Percentiles rank a stretch among this genome's conserved stretches.
phyloP scores from a whole-genome alignment of 2,329 filamentous ascomycete species.

The Pseudogymnoascus sp. region DNA sequence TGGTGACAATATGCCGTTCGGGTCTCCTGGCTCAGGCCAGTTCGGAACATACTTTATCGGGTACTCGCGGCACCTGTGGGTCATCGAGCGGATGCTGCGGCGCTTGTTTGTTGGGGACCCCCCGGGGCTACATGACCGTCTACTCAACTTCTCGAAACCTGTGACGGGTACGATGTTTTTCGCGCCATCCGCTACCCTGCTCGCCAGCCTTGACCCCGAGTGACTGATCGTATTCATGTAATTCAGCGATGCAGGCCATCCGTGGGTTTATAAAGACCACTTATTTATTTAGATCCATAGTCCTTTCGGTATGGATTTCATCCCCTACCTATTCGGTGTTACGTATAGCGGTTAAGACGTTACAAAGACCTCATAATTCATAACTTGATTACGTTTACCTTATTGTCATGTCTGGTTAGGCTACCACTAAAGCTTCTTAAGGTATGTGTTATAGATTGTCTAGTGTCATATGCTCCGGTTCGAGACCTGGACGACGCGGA shows the following conservation, averaged over 20 bases:
- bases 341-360: too few species aligned
- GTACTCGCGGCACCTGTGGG: conserved; percentile 44
- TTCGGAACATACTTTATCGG: conserved; percentile 53
- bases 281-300: too few species aligned
- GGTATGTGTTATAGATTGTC: too few species aligned
- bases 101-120: conserved; percentile 49
- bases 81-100: conserved; percentile 49
- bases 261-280: too few species aligned
- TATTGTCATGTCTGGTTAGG: too few species aligned
- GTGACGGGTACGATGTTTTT: conserved; percentile 47
- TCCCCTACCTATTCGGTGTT: too few species aligned
- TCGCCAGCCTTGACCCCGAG: conserved; percentile 20
- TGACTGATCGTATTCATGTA: background rate
- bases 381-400: too few species aligned
- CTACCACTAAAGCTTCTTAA: too few species aligned
- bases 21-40: conserved; percentile 39
- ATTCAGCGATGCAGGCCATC: background rate
- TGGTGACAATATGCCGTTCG: conserved; percentile 54
- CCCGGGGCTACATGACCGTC: conserved; percentile 43
- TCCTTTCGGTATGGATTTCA: too few species aligned
- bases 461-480: too few species aligned
- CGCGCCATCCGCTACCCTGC: conserved; percentile 35
- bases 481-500: too few species aligned
- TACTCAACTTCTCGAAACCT: conserved; percentile 46
- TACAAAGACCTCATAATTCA: too few species aligned